Base-by-base conservation (phyloP, 495 filamentous ascomycete species). In the Hyaloscypha bicolor region DNA sequence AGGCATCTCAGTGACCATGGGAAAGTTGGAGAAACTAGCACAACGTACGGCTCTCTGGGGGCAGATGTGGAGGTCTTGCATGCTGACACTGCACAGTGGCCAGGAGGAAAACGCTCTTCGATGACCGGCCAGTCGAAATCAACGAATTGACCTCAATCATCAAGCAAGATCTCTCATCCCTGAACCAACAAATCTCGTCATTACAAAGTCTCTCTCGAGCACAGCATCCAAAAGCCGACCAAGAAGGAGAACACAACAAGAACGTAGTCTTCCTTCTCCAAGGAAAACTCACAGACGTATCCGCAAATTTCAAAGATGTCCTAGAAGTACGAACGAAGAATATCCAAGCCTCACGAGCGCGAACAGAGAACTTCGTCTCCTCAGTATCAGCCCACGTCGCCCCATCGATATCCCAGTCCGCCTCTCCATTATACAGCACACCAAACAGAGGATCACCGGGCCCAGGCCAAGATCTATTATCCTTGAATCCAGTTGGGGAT, bases 311-410 rank as follows among this genome's bases (percentile, higher is more conserved):
- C 85, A 97, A 98, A 77, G 94, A 97, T 70, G 94, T 98, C 0
- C 84, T 98, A 14, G 95, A 99, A 75, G 93, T 97, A 29, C 89
- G 95, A 35, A 99, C 95, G 55, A 97, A 97, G 81, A 99, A 99
- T 77, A 97, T 98, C 60, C 96, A 97, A 77, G 96, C 96, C 14
- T 94, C 92, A 55, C 85, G 93, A 42, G 90, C 92, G 52, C 81
- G 95, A 64, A 97, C 95, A 59, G 96, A 99, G 76, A 95, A 97
- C 73, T 99, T 99, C 69, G 91, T 98, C 29, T 94, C 91, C 2
- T 93, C 91, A 14, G 93, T 96, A 51, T 91, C 90, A 3, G 87
- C 90, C 51, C 93, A 94, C 58, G 76, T 81, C 3, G 70, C 76
- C 4, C 79, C 79, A 0, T 76, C 81, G n/a, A 69, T 85, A 65